Conservation (phyloP, 345 rosid species). For the Theobroma cacao region DNA sequence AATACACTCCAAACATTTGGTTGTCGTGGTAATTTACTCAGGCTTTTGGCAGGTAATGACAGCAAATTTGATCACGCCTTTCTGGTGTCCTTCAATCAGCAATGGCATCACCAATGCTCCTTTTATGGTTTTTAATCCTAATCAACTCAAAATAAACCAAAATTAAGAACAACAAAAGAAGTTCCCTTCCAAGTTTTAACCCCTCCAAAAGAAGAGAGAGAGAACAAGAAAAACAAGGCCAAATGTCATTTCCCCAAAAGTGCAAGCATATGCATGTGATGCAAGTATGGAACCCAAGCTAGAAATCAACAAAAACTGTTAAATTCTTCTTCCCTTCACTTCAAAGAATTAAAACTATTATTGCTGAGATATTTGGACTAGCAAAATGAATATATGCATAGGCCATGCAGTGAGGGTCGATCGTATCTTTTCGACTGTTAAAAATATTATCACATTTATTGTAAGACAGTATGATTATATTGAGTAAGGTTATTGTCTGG, state of each 20-base stretch:
- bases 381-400: no score
- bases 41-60: slow-evolving; percentile 80
- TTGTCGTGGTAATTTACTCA: neutral
- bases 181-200: neutral
- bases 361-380: no score
- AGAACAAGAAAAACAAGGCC: neutral
- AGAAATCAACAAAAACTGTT: neutral
- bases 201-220: neutral
- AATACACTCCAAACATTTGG: neutral
- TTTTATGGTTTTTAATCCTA: slow-evolving; percentile 71
- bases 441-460: no score
- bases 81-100: slow-evolving; percentile 89
- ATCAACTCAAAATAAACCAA: slow-evolving; percentile 10
- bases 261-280: neutral
- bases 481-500: no score
- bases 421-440: no score
- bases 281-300: neutral
- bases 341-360: no score
- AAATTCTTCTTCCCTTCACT: neutral
- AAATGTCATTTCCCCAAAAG: neutral
- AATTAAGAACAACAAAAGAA: neutral
- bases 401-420: no score
- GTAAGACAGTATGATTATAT: no score
- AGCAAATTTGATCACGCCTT: slow-evolving; percentile 73
- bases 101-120: slow-evolving; percentile 92